A percentile compares a stretch with the other conserved stretches of the same genome.
Evolutionary conservation across 345 rosid species (phyloP).

Genomic region (Gossypium turneri): DNA sequence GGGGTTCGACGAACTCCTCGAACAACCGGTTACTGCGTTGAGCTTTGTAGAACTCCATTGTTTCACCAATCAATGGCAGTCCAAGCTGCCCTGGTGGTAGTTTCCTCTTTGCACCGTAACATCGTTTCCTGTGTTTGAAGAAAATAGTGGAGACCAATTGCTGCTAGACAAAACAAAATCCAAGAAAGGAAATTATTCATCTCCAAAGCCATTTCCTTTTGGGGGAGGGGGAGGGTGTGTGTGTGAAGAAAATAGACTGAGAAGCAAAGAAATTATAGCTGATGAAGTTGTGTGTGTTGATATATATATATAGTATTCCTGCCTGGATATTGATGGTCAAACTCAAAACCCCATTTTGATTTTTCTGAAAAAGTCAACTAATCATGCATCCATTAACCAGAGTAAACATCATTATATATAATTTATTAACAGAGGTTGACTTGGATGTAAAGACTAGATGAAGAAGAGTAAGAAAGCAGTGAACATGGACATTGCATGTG

Average conservation of each 20-base stretch:
- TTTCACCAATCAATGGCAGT: constrained; percentile 68
- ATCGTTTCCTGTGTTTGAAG: constrained; percentile 31
- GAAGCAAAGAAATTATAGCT: background rate
- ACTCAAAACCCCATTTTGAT: constrained; percentile 11
- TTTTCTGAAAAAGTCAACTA: constrained; percentile 25
- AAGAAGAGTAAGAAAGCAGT: background rate
- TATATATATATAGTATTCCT: background rate
- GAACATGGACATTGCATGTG: constrained; percentile 24
- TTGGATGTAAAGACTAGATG: background rate
- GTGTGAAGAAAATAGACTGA: background rate
- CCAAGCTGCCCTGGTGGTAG: constrained; percentile 74
- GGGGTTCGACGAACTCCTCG: constrained; percentile 59
- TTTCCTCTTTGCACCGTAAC: constrained; percentile 19
- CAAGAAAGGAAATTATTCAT: constrained; percentile 16
- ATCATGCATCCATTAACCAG: constrained; percentile 19
- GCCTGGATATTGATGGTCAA: constrained; percentile 15
- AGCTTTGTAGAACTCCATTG: constrained; percentile 62
- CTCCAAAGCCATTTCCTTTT: constrained; percentile 16
- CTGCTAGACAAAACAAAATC: constrained; percentile 34
- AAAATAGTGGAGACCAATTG: constrained; percentile 34
- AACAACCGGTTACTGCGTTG: constrained; percentile 50
- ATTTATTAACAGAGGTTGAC: background rate
- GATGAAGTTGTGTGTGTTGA: constrained; percentile 8
- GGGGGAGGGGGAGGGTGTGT: too few relatives aligned
- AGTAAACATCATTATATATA: background rate